Base-by-base conservation (phyloP, 768 basidiomycete species). In the Lactarius sp. region DNA sequence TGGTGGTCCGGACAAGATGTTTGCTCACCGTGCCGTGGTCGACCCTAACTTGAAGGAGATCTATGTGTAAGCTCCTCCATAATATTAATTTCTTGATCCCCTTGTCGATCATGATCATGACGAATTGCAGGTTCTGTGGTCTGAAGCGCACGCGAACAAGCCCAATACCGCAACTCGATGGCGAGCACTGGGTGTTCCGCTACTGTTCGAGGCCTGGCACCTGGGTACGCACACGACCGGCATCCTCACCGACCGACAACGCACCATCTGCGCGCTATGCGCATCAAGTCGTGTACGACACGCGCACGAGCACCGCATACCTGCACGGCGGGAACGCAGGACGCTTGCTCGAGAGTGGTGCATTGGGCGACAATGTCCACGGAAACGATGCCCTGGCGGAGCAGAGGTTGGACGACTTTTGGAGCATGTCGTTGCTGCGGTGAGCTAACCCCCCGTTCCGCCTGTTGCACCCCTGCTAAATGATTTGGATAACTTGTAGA, bases 261-360 rank as follows among this genome's bases (percentile, higher is more conserved):
- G 54, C 52, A 46, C 89, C 90, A 0, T 65, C 76, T 4, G 81
- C 90, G 7, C 78, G 90, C 56, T 92, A 87, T 69, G 90, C 90
- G 3, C 88, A 91, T 69, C 88, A 91, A 71, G 83, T 90, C 13
- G 87, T 87, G 47, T 92, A 90, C 64, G 85, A 90, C 67, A 75
- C 82, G 1, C 74, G 72, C 33, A 79, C 81, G 50, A 81, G 78
- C 66, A 80, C 75, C 41, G 76, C 85, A 3, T 91, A 82, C 69
- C 75, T 92, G 75, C 90, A 92, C 69, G 91, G 91, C 2, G 90
- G 90, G 49, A 92, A 90, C 74, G 83, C 81, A 6, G 88, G 88
- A 0, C 69, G 76, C 50, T 72, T 69, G 5, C 58, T 53, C 12
- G 70, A 72, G 51, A 69, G 50, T 13, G 67, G 59, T 1, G 36